These are phyloP conservation scores for Polytrichum commune DNA, from an alignment of 225 moss, liverwort and hornwort genomes.

Conservation along the genomic window DNA sequence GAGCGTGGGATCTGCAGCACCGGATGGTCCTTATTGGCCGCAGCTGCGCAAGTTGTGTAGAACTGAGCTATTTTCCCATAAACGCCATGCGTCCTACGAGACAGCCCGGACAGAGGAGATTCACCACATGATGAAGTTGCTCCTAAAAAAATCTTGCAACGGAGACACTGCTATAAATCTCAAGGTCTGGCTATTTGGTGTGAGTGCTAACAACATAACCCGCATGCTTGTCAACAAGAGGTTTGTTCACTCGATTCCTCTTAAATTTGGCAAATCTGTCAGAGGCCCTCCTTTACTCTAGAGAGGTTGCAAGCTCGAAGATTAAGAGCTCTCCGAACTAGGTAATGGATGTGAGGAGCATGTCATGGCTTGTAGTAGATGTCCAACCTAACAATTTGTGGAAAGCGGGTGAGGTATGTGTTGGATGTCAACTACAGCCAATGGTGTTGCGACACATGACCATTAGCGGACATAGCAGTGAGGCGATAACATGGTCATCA, in stretches of 20 bases:
- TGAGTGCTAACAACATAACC: constrained; percentile 53
- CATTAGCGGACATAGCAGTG: too few relatives aligned
- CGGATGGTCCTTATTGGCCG: constrained; percentile 48
- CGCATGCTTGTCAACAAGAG: constrained; percentile 50
- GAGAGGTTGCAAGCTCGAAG: too few relatives aligned
- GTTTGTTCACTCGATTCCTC: constrained; percentile 1
- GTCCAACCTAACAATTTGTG: too few relatives aligned
- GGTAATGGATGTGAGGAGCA: too few relatives aligned
- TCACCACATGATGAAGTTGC: constrained; percentile 24
- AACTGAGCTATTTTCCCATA: constrained; percentile 29
- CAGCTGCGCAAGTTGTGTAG: constrained; percentile 38
- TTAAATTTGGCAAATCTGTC: too few relatives aligned
- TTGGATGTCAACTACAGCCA: too few relatives aligned
- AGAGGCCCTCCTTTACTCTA: too few relatives aligned
- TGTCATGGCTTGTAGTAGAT: too few relatives aligned
- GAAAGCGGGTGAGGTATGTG: too few relatives aligned
- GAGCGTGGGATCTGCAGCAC: constrained; percentile 30
- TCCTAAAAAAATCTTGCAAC: constrained; percentile 18
- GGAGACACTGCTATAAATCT: constrained; percentile 29
- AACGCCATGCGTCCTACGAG: constrained; percentile 29
- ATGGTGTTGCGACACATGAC: too few relatives aligned
- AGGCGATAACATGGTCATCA: too few relatives aligned
- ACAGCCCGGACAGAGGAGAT: constrained; percentile 32
- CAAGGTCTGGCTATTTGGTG: constrained; percentile 19
- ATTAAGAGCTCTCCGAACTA: too few relatives aligned